Evolutionary conservation across 257 asterid species (phyloP).

Genomic region (Nyctanthes arbortristis): DNA sequence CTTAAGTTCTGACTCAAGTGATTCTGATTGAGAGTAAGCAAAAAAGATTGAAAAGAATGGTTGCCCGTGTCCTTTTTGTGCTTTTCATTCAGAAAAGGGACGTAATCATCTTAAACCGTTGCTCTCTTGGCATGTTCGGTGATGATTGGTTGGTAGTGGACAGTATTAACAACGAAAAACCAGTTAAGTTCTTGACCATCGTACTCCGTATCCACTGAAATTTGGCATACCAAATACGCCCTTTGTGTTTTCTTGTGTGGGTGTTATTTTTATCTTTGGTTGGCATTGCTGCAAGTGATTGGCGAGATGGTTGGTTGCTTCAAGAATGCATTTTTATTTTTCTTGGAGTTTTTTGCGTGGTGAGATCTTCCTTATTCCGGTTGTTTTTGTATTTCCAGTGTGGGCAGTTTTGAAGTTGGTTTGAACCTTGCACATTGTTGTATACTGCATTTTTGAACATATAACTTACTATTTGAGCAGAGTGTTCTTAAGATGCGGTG

Average conservation of each 20-base stretch:
- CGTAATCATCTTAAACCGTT: background rate
- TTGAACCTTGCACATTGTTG: conserved; percentile 9
- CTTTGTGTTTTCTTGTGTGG: background rate
- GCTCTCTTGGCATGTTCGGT: too few relatives aligned
- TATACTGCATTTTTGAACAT: conserved; percentile 4
- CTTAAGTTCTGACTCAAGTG: conserved; percentile 24
- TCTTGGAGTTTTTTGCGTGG: conserved; percentile 20
- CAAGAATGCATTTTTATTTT: conserved; percentile 21
- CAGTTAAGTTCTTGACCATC: too few relatives aligned
- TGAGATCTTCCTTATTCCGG: background rate
- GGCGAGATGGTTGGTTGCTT: conserved; percentile 18
- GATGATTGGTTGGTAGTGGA: too few relatives aligned
- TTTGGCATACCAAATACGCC: too few relatives aligned
- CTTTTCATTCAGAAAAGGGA: background rate
- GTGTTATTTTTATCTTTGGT: background rate
- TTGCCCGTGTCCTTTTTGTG: background rate
- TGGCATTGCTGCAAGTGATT: background rate
- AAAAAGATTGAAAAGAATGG: conserved; percentile 2
- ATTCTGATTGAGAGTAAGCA: conserved; percentile 14
- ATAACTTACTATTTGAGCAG: background rate
- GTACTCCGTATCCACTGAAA: too few relatives aligned
- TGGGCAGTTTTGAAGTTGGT: conserved; percentile 20
- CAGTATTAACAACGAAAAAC: too few relatives aligned
- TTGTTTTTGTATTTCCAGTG: conserved; percentile 8
- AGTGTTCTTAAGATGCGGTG: background rate